These are phyloP conservation scores for Helotiales sp. DNA, from an alignment of 2,329 filamentous ascomycete species.

Conservation along the genomic window DNA sequence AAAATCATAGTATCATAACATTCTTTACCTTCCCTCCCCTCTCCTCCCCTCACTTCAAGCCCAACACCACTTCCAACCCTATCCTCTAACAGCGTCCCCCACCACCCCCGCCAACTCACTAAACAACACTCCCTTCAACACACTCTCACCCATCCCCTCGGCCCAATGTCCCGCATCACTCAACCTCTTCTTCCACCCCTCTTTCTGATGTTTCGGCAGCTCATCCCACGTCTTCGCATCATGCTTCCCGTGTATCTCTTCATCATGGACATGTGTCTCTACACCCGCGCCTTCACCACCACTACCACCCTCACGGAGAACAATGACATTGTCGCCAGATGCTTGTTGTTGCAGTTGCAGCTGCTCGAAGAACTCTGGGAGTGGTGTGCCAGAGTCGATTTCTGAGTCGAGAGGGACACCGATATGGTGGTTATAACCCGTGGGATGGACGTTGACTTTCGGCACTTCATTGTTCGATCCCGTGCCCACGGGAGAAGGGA, in stretches of 20 bases:
- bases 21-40: background rate
- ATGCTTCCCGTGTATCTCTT: conserved; percentile 31
- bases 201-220: conserved; percentile 37
- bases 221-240: conserved; percentile 41
- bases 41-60: background rate
- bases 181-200: conserved; percentile 40
- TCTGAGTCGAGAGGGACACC: conserved; percentile 12
- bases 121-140: conserved; percentile 44
- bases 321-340: background rate
- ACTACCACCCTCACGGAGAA: conserved; percentile 16
- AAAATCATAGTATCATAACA: too few species aligned
- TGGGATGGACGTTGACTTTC: background rate
- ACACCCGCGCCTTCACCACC: conserved; percentile 18
- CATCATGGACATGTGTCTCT: conserved; percentile 36
- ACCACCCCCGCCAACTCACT: conserved; percentile 41
- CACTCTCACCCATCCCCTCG: conserved; percentile 39
- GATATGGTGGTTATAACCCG: conserved; percentile 15
- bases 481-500: background rate
- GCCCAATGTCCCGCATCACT: conserved; percentile 43
- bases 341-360: conserved; percentile 24
- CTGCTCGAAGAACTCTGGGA: conserved; percentile 30
- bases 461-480: background rate
- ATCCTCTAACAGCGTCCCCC: conserved; percentile 33
- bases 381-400: background rate
- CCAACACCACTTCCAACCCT: background rate